Percentiles rank a stretch among this genome's conserved stretches.
Conservation (phyloP, 352 stramenopile genomes). For the Pythium insidiosum region DNA sequence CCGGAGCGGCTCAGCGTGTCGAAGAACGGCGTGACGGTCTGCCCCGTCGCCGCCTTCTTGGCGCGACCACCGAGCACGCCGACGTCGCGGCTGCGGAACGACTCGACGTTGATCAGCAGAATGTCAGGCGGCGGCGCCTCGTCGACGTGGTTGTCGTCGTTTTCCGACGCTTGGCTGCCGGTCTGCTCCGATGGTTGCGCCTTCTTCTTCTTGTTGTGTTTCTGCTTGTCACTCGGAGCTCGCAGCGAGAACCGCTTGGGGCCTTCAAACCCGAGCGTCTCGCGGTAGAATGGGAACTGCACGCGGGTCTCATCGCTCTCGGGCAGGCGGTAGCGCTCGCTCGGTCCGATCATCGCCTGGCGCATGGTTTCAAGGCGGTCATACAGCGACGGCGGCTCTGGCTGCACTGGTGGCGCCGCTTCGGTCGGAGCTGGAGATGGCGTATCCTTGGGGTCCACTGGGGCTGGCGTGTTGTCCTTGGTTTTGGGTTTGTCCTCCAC, state of each 20-base stretch:
- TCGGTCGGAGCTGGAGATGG: too few relatives aligned
- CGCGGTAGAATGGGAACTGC: slow-evolving; percentile 8
- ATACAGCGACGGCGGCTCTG: too few relatives aligned
- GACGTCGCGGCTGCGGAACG: slow-evolving; percentile 6
- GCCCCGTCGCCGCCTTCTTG: background rate
- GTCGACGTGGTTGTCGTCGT: background rate
- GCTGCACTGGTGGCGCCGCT: too few relatives aligned
- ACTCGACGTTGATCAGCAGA: slow-evolving; percentile 9
- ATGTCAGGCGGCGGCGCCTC: slow-evolving; percentile 2
- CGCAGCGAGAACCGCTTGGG: slow-evolving; percentile 1
- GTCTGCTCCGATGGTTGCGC: too few relatives aligned
- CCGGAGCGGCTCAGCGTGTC: background rate
- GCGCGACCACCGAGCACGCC: slow-evolving; percentile 4
- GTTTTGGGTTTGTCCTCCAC: background rate
- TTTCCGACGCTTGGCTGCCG: too few relatives aligned
- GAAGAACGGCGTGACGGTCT: slow-evolving; percentile 9
- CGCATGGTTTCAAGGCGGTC: too few relatives aligned
- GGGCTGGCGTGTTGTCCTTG: too few relatives aligned
- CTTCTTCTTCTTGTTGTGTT: too few relatives aligned
- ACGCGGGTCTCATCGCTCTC: background rate
- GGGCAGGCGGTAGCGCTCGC: background rate
- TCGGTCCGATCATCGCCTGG: slow-evolving; percentile 2
- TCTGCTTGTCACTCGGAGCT: background rate
- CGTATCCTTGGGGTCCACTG: too few relatives aligned
- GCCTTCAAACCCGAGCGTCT: slow-evolving; percentile 5